Conservation (phyloP, 2,329 filamentous ascomycete genomes). For the Aspergillus awamori region DNA sequence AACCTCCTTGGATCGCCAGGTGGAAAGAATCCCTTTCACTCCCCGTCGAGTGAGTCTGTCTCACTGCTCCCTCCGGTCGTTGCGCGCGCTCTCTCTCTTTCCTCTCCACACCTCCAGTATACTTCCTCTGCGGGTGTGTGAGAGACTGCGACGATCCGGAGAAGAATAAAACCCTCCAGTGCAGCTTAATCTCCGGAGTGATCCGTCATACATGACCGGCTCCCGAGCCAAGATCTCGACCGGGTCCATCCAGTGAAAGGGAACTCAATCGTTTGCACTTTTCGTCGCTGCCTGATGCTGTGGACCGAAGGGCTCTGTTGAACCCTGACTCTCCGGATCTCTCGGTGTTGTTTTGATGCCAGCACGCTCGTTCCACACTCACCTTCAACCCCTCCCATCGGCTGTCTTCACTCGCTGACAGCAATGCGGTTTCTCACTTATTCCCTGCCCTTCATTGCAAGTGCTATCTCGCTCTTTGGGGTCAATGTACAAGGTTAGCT, state of each 20-base stretch:
- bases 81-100: neutral
- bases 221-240: constrained; percentile 9
- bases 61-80: neutral
- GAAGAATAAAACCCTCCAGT: neutral
- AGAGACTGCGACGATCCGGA: neutral
- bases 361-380: too few relatives aligned
- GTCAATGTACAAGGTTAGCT: constrained; percentile 20
- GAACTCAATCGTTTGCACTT: neutral
- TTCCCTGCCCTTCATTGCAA: constrained; percentile 31
- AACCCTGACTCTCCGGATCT: neutral
- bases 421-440: constrained; percentile 32
- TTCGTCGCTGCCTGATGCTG: constrained; percentile 25
- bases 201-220: constrained; percentile 5
- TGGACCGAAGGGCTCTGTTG: neutral
- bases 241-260: neutral
- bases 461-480: constrained; percentile 29
- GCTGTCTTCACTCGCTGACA: constrained; percentile 12
- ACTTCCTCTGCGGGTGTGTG: neutral
- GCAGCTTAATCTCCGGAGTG: neutral
- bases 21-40: neutral
- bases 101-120: neutral
- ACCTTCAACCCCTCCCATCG: constrained; percentile 10
- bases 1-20: neutral
- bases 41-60: neutral
- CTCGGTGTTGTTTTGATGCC: neutral